These are phyloP conservation scores for Dentipellis fragilis DNA, from an alignment of 768 basidiomycete species.

Conservation along the genomic window DNA sequence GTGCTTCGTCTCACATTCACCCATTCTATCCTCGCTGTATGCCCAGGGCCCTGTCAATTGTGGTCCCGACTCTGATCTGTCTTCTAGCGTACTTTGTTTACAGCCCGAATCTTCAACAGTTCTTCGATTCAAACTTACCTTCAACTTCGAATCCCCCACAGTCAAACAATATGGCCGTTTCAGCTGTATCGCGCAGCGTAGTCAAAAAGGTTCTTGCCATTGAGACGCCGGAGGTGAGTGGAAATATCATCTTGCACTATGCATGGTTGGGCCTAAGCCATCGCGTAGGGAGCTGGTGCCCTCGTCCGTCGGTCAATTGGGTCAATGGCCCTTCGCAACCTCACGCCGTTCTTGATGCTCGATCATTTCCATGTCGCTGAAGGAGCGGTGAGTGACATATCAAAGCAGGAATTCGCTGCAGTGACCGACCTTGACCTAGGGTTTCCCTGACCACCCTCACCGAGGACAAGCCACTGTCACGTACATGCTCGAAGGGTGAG, in stretches of 20 bases:
- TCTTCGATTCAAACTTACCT: too few relatives aligned
- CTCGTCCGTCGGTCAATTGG: constrained; percentile 85
- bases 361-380: constrained; percentile 68
- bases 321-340: constrained; percentile 56
- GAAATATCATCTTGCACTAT: too few relatives aligned
- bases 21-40: too few relatives aligned
- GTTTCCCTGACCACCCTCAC: constrained; percentile 91
- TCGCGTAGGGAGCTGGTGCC: constrained; percentile 62
- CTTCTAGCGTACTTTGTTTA: not conserved
- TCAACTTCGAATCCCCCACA: not conserved
- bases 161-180: constrained; percentile 21
- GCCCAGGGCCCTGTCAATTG: too few relatives aligned
- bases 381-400: constrained; percentile 45
- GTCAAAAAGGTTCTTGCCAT: constrained; percentile 68
- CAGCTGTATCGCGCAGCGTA: constrained; percentile 53
- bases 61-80: not conserved
- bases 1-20: too few relatives aligned
- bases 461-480: constrained; percentile 84
- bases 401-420: not conserved
- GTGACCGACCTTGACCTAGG: constrained; percentile 28
- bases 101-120: too few relatives aligned
- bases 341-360: constrained; percentile 87
- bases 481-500: constrained; percentile 78
- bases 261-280: too few relatives aligned
- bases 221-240: constrained; percentile 57